Conservation (phyloP, 768 basidiomycete genomes). For the Leccinum olivaceopallidum region DNA sequence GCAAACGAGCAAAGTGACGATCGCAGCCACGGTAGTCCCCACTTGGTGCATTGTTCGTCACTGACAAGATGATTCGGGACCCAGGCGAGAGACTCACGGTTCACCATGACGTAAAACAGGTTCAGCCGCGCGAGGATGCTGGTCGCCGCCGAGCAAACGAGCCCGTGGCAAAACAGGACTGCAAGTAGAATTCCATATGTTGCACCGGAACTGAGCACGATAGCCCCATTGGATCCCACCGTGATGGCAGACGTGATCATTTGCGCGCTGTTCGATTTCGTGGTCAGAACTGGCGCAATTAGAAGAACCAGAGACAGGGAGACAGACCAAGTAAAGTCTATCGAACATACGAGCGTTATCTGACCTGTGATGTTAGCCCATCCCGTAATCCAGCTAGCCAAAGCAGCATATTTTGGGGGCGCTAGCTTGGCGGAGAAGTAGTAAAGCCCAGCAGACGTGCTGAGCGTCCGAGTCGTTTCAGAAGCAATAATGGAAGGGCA, state of each 20-base stretch:
- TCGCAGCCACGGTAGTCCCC: conserved; percentile 64
- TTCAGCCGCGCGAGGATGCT: conserved; percentile 52
- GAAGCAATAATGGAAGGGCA: background rate
- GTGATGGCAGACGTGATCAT: conserved; percentile 75
- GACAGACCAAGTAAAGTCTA: conserved; percentile 67
- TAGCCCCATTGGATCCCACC: conserved; percentile 55
- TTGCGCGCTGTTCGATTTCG: conserved; percentile 48
- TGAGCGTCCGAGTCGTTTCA: conserved; percentile 24
- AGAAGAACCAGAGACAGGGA: background rate
- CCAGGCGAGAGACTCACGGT: conserved; percentile 40
- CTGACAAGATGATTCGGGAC: background rate
- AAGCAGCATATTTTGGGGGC: conserved; percentile 55
- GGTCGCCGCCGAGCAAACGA: conserved; percentile 73
- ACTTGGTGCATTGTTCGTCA: conserved; percentile 38
- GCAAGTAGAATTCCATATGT: conserved; percentile 69
- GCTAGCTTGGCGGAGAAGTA: conserved; percentile 79
- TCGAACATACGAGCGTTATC: conserved; percentile 68
- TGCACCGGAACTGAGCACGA: conserved; percentile 53
- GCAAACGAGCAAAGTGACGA: conserved; percentile 56
- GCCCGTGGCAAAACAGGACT: conserved; percentile 64
- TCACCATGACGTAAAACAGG: conserved; percentile 66
- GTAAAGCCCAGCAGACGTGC: conserved; percentile 77
- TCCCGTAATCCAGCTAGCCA: conserved; percentile 60
- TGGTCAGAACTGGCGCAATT: background rate
- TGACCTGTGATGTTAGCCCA: conserved; percentile 79